Conservation (phyloP, 495 filamentous ascomycete genomes). For the Clohesyomyces aquaticus region DNA sequence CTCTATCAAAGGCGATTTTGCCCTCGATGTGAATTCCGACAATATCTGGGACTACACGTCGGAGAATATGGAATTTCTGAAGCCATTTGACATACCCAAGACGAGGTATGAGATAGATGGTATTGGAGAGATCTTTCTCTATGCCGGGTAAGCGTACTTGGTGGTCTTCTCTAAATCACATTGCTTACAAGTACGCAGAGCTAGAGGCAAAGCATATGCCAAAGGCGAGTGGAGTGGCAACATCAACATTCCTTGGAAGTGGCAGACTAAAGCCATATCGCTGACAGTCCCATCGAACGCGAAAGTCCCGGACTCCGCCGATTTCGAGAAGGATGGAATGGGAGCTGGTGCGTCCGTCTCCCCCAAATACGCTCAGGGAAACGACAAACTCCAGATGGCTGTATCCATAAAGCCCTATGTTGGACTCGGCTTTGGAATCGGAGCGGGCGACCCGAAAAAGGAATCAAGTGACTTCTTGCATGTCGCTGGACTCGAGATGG, state of each 20-base stretch:
- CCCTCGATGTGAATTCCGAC: conserved; percentile 1
- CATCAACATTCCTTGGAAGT: conserved; percentile 15
- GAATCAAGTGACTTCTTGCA: not conserved
- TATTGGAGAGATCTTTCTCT: conserved; percentile 8
- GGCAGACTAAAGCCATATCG: conserved; percentile 9
- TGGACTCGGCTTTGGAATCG: conserved; percentile 5
- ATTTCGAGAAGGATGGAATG: conserved; percentile 6
- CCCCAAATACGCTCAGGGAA: conserved; percentile 6
- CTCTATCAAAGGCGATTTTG: conserved; percentile 10
- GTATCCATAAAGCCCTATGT: conserved; percentile 10
- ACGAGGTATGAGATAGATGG: conserved; percentile 10
- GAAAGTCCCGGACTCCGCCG: conserved; percentile 1
- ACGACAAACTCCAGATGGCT: conserved; percentile 10
- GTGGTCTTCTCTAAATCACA: too few species aligned
- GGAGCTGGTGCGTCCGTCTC: not conserved
- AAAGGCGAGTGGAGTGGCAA: conserved; percentile 12
- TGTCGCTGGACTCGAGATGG: conserved; percentile 1
- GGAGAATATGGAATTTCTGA: not conserved
- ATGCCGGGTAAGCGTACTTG: too few species aligned
- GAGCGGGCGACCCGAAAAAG: conserved; percentile 2
- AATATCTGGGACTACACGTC: conserved; percentile 10
- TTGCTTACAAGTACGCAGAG: too few species aligned
- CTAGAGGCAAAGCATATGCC: not conserved
- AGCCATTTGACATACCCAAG: not conserved
- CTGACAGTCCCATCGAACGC: conserved; percentile 5